phyloP scores from a whole-genome alignment of 2,329 filamentous ascomycete genomes.

The Pseudogymnoascus sp. region DNA sequence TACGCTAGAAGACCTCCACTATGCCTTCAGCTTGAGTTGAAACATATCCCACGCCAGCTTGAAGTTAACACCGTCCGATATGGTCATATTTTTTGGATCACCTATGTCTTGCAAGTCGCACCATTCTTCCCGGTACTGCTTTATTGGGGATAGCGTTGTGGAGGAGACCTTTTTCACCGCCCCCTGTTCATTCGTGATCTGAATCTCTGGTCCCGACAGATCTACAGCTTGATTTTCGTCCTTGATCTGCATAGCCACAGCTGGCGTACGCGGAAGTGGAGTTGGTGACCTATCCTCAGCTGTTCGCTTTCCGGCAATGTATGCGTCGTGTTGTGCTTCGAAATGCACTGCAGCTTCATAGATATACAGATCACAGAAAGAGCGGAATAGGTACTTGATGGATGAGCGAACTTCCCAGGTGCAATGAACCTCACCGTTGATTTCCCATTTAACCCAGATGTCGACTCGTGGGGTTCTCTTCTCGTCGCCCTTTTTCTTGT shows the following conservation, averaged over 20 bases:
- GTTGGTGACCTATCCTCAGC: background rate
- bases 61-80: background rate
- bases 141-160: background rate
- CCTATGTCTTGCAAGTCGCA: background rate
- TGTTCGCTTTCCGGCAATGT: background rate
- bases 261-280: background rate
- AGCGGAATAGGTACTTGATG: conserved; percentile 6
- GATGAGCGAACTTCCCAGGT: conserved; percentile 8
- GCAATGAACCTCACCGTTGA: background rate
- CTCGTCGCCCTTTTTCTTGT: background rate
- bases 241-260: background rate
- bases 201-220: background rate
- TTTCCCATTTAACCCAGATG: conserved; percentile 9
- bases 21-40: background rate
- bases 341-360: background rate
- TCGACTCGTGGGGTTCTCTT: background rate
- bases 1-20: background rate
- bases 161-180: background rate
- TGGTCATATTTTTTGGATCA: background rate
- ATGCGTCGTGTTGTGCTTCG: background rate
- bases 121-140: background rate
- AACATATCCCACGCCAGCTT: background rate
- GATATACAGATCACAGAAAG: conserved; percentile 8
- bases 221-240: background rate
- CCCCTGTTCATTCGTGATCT: too few species aligned